Percentiles rank a stretch among this genome's conserved stretches.
These are phyloP conservation scores for Solanum piurae DNA, from an alignment of 257 asterid genomes.

Conservation along the genomic window DNA sequence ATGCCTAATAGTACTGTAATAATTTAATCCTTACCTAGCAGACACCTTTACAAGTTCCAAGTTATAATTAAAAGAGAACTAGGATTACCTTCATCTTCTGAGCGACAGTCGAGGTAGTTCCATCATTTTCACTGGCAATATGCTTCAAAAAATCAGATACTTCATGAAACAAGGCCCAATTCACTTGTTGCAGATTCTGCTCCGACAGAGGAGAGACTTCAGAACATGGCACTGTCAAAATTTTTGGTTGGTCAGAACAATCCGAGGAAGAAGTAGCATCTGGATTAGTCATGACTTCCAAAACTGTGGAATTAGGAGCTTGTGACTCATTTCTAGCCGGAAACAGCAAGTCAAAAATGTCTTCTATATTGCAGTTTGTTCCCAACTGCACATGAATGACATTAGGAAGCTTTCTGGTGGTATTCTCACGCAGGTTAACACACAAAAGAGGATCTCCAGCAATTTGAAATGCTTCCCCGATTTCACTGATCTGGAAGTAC, in stretches of 20 bases:
- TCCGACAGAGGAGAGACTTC: background rate
- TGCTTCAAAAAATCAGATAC: background rate
- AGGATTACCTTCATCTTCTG: constrained; percentile 25
- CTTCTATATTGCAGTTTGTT: constrained; percentile 4
- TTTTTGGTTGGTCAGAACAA: background rate
- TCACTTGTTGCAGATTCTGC: background rate
- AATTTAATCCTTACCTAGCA: background rate
- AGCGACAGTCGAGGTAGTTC: background rate
- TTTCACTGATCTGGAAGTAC: background rate
- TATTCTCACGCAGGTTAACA: constrained; percentile 8
- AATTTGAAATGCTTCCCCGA: constrained; percentile 32
- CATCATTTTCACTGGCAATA: background rate
- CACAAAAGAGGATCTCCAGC: constrained; percentile 41
- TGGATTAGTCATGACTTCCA: background rate
- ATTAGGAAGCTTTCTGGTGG: constrained; percentile 5
- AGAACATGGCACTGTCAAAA: background rate
- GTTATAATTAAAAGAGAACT: background rate
- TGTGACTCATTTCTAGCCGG: background rate
- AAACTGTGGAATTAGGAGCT: background rate
- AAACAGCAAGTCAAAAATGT: constrained; percentile 21
- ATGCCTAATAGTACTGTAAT: too few species aligned
- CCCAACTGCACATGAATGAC: constrained; percentile 26
- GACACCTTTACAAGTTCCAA: background rate
- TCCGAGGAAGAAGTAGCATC: background rate
- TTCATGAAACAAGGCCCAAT: constrained; percentile 20